A percentile compares a stretch with the other conserved stretches of the same genome.
These are phyloP conservation scores for Arthroderma sp. DNA, from an alignment of 2,329 filamentous ascomycete genomes.

Conservation along the genomic window DNA sequence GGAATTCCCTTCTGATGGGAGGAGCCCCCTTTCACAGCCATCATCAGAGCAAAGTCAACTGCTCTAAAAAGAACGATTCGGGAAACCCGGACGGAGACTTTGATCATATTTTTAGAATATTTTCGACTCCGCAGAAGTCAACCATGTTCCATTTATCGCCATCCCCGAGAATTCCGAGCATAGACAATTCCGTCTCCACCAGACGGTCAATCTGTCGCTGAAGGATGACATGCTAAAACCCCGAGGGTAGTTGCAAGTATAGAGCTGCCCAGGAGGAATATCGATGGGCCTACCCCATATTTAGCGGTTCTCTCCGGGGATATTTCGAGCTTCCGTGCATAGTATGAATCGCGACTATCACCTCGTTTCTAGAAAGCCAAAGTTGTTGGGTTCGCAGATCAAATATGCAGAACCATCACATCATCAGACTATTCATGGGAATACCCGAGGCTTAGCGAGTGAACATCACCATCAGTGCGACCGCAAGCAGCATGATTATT, in stretches of 20 bases:
- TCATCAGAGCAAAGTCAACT: no score
- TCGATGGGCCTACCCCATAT: neutral
- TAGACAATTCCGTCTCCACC: neutral
- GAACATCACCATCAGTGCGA: neutral
- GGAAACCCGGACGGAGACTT: neutral
- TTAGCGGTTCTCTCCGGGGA: neutral
- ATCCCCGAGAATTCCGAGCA: no score
- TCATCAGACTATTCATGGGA: neutral
- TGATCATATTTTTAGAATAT: neutral
- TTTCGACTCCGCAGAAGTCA: neutral
- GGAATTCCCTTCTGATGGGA: neutral
- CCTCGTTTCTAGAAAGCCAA: no score
- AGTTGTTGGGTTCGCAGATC: neutral
- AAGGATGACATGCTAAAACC: neutral
- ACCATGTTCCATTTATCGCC: no score
- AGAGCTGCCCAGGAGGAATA: neutral
- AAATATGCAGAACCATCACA: neutral
- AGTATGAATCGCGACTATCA: neutral
- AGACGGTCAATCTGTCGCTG: neutral
- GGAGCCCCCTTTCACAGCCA: no score
- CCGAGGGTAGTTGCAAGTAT: neutral
- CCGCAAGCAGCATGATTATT: neutral
- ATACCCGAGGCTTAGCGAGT: neutral
- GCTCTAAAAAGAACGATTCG: neutral
- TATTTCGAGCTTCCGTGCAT: neutral